Conservation (phyloP, 805 yeast species). For the Yarrowia porcina region DNA sequence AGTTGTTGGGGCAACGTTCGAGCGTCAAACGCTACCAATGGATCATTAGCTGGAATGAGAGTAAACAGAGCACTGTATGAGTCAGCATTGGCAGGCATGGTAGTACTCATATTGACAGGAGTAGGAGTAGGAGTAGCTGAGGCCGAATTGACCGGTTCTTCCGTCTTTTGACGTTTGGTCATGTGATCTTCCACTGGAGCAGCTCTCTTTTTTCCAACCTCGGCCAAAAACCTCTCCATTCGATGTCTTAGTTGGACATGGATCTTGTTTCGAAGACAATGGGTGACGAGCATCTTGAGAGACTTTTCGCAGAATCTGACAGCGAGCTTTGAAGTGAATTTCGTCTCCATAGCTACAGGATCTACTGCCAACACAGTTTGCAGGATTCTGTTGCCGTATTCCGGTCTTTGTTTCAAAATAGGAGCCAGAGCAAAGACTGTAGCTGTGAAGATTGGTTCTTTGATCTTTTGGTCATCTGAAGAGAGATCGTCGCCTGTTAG, state of each 20-base stretch:
- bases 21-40: slow-evolving; percentile 66
- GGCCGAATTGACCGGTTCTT: slow-evolving; percentile 24
- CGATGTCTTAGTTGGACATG: background rate
- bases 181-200: slow-evolving; percentile 36
- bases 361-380: background rate
- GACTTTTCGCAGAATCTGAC: slow-evolving; percentile 20
- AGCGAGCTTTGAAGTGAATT: slow-evolving; percentile 11
- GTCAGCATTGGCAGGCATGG: slow-evolving; percentile 32
- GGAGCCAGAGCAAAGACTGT: slow-evolving; percentile 61
- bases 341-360: background rate
- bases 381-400: slow-evolving; percentile 39
- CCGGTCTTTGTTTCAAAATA: slow-evolving; percentile 44
- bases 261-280: slow-evolving; percentile 7
- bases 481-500: slow-evolving; percentile 53
- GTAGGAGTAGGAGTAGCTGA: slow-evolving; percentile 8
- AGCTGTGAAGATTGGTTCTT: slow-evolving; percentile 47
- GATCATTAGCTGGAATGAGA: slow-evolving; percentile 58
- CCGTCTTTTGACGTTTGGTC: slow-evolving; percentile 32
- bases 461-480: background rate
- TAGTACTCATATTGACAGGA: slow-evolving; percentile 16
- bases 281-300: slow-evolving; percentile 12
- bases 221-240: slow-evolving; percentile 14
- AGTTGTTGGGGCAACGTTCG: slow-evolving; percentile 62
- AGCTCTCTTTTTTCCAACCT: slow-evolving; percentile 32
- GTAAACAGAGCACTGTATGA: slow-evolving; percentile 63